These are phyloP conservation scores for Xylaria sp. DNA, from an alignment of 2,329 filamentous ascomycete species.

Conservation along the genomic window DNA sequence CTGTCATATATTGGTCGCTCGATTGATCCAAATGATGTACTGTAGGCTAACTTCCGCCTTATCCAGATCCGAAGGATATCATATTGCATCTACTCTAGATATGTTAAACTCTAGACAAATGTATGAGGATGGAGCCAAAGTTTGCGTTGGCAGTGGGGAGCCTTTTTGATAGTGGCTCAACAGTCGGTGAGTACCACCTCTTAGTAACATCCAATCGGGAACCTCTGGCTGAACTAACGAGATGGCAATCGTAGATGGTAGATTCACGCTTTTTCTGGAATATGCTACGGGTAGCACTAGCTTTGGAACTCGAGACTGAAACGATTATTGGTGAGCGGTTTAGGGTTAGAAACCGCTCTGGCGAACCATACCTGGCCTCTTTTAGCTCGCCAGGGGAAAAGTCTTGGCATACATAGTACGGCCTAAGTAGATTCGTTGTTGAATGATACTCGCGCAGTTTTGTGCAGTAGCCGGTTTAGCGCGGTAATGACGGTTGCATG, in stretches of 20 bases:
- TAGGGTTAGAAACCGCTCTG: not conserved
- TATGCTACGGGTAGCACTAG: not conserved
- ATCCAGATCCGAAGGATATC: no score
- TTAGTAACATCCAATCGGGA: not conserved
- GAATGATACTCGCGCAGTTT: not conserved
- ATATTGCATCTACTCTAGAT: no score
- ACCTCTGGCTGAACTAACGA: not conserved
- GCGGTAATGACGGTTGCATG: not conserved
- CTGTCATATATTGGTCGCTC: no score
- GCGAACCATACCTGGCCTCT: not conserved
- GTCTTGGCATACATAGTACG: conserved; percentile 7
- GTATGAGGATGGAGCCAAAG: no score
- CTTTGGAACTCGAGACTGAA: conserved; percentile 3
- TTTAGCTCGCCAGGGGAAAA: not conserved
- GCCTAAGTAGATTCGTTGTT: not conserved
- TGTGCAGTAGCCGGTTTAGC: not conserved
- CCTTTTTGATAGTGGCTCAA: no score
- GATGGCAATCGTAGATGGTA: not conserved
- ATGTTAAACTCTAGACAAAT: no score
- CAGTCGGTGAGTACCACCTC: not conserved
- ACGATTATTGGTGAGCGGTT: not conserved
- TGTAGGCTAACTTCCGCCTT: no score
- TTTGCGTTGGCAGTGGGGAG: no score
- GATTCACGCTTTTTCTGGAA: not conserved
- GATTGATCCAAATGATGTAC: no score